Evolutionary conservation across 371 early-diverging fungal genomes (phyloP).

Genomic region (Mortierella sp.): DNA sequence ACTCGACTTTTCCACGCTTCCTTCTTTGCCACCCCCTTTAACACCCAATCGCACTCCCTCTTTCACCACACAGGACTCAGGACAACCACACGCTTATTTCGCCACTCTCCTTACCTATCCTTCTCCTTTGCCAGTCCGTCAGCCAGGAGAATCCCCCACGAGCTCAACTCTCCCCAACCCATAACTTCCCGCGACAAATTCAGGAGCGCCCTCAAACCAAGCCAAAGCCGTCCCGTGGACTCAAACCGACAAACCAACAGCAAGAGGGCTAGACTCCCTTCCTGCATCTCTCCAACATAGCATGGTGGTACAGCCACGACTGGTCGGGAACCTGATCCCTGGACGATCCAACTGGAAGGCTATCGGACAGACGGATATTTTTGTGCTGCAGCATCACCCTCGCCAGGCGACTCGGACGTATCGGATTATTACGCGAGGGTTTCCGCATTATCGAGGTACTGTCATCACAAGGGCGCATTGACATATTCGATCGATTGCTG

Average conservation of each 20-base stretch:
- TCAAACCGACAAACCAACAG: too few relatives aligned
- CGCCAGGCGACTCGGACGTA: conserved; percentile 23
- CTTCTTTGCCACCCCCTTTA: neutral
- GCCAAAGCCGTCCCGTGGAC: too few relatives aligned
- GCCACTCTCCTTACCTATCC: neutral
- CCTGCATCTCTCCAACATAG: too few relatives aligned
- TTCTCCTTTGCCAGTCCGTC: too few relatives aligned
- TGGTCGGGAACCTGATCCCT: conserved; percentile 34
- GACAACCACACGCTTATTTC: neutral
- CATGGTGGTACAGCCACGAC: conserved; percentile 39
- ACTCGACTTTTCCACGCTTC: too few relatives aligned
- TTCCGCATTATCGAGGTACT: conserved; percentile 44
- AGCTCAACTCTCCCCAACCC: neutral
- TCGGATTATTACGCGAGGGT: conserved; percentile 44
- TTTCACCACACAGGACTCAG: neutral
- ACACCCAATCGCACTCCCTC: neutral
- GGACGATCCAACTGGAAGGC: conserved; percentile 38
- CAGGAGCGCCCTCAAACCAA: too few relatives aligned
- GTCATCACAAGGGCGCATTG: too few relatives aligned
- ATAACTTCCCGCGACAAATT: neutral
- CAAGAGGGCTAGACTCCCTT: too few relatives aligned
- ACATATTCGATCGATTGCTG: too few relatives aligned
- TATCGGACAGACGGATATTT: conserved; percentile 29
- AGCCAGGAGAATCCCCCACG: neutral
- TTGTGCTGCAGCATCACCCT: conserved; percentile 40